Conservation (phyloP, 2,329 filamentous ascomycete species). For the Paracoccidioides brasiliensis region DNA sequence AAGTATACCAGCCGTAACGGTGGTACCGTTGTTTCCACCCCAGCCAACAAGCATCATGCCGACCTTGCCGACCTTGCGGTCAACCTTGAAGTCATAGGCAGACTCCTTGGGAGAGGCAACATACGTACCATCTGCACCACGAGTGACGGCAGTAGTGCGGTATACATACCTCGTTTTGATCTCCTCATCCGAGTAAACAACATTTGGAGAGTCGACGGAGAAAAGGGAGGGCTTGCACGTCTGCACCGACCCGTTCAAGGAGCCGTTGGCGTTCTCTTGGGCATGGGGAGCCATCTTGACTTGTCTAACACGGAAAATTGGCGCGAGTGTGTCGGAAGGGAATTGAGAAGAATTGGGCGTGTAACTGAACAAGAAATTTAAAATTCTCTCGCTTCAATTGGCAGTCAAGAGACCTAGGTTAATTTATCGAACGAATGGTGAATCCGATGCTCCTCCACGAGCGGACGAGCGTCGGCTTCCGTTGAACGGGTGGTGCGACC, state of each 20-base stretch:
- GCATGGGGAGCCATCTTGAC: conserved; percentile 86
- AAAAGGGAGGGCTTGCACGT: conserved; percentile 47
- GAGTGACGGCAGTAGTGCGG: conserved; percentile 74
- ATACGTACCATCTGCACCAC: conserved; percentile 59
- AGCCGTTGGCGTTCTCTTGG: conserved; percentile 41
- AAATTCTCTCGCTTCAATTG: conserved; percentile 8
- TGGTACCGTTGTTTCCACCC: conserved; percentile 97
- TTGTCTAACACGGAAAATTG: conserved; percentile 18
- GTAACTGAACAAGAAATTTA: conserved; percentile 11
- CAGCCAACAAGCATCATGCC: conserved; percentile 96
- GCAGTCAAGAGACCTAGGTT: conserved; percentile 4
- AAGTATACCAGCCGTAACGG: conserved; percentile 91
- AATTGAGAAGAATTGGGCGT: conserved; percentile 42
- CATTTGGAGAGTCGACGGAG: conserved; percentile 82
- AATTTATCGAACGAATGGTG: conserved; percentile 36
- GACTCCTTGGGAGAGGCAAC: conserved; percentile 79
- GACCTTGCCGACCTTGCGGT: conserved; percentile 82
- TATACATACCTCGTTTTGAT: conserved; percentile 95
- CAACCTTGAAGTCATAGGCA: conserved; percentile 92
- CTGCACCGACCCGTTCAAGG: conserved; percentile 40
- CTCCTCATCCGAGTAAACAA: conserved; percentile 72
- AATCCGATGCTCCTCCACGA: conserved; percentile 64
- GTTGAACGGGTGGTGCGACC: conserved; percentile 91
- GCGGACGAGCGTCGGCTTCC: conserved; percentile 87
- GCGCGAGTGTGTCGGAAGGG: conserved; percentile 14